Base-by-base conservation (phyloP, 2,329 filamentous ascomycete species). In the Hortaea sp. region DNA sequence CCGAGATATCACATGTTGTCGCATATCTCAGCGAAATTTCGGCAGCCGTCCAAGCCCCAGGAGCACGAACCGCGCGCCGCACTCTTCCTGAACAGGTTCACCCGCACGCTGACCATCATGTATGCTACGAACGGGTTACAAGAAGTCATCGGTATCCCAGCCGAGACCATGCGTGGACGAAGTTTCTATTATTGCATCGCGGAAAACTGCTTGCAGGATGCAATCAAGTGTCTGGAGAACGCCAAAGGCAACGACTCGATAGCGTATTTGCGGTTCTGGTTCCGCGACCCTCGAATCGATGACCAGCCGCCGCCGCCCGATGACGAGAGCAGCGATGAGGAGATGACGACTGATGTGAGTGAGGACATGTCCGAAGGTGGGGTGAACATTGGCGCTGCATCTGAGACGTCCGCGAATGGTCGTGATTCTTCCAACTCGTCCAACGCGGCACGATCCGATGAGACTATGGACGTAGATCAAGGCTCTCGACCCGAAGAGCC, bases 221-320 rank as follows among this genome's bases (percentile, higher is more conserved):
- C 86, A 3, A 79, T 90, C 31, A 77, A 79, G 51, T 89, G 84
- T 57, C 67, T 94, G 30, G 88, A 94, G 64, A 84, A 84, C 53
- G 87, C 88, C 20, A 94, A 94, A 63, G 83, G 84, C 29, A 94
- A 94, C 57, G 86, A 94, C 62, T 94, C 88, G 1, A 92, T 94
- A 57, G 87, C 88, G 1, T 94, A 94, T 58, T 72, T 94, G 49
- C 83, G 88, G 12, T 94, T 94, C 63, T 86, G 81, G 77, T 90
- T 85, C 58, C 77, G 85, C 44, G 83, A 92, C 60, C 86, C 86
- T 12, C 74, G 82, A 29, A 70, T 75, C 46, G 74, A 66, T 45
- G 67, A 70, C 43, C 54, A 59, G 10, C 42, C 39, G 12, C 43
- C 53, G 7, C 46, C 50, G 0, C 57, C 56, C 29, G 69, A 69